phyloP scores from a whole-genome alignment of 805 yeast species.

The Saccharomycopsis vini region DNA sequence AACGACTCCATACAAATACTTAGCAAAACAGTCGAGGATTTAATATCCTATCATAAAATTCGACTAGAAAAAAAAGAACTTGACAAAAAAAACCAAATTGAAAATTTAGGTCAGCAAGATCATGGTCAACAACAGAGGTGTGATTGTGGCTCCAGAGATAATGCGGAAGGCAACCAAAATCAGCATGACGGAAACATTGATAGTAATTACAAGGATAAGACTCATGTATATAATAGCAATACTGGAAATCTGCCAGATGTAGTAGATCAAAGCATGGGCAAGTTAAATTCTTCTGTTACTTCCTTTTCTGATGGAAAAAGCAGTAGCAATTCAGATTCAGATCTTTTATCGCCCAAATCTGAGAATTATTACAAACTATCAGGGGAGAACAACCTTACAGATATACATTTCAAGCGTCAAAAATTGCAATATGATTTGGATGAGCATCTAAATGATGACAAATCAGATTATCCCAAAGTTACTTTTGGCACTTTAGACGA shows the following conservation, averaged over 20 bases:
- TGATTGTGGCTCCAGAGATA: no score
- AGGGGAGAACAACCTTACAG: conserved; percentile 9
- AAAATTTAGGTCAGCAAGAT: not conserved
- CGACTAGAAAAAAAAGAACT: not conserved
- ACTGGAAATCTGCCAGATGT: no score
- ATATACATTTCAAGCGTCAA: conserved; percentile 10
- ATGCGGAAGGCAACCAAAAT: no score
- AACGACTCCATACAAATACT: conserved; percentile 3
- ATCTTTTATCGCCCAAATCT: not conserved
- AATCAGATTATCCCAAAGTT: not conserved
- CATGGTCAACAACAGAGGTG: not conserved
- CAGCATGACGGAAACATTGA: no score
- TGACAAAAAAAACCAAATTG: no score
- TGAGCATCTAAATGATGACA: conserved; percentile 3
- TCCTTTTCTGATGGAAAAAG: not conserved
- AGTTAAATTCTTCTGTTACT: no score
- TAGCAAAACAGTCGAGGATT: not conserved
- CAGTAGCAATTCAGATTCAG: not conserved
- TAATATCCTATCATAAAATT: not conserved
- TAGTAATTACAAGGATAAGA: no score
- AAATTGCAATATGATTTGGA: conserved; percentile 8
- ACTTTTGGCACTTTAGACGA: not conserved
- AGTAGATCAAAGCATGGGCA: no score
- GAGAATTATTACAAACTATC: conserved; percentile 3
- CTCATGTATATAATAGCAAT: no score